Conservation (phyloP, 139 green algal species). For the Chlamydomonas applanata region DNA sequence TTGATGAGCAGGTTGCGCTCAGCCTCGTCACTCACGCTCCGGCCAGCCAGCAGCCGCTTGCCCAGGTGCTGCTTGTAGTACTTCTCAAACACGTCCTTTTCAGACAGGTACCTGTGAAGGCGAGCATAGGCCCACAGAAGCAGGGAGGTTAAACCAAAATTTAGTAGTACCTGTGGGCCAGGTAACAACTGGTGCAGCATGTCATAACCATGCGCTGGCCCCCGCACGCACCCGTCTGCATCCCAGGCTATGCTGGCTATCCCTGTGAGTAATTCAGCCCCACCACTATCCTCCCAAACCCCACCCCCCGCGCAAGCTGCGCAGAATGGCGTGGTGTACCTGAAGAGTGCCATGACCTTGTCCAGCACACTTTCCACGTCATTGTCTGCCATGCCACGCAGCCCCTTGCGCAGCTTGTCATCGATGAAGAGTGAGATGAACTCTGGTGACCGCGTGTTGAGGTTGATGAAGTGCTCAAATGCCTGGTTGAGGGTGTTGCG, state of each 20-base stretch:
- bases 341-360: conserved; percentile 91
- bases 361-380: conserved; percentile 91
- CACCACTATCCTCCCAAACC: background rate
- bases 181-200: no score
- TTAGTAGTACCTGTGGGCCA: no score
- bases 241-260: background rate
- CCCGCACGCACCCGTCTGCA: no score
- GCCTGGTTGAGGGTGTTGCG: conserved; percentile 82
- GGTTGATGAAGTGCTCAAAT: conserved; percentile 97
- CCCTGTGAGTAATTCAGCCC: no score
- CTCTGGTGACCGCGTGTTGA: conserved; percentile 85
- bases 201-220: no score
- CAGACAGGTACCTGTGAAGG: conserved; percentile 69
- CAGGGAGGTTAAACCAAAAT: no score
- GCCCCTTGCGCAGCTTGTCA: conserved; percentile 80
- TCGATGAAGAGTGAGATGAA: conserved; percentile 98
- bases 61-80: conserved; percentile 99
- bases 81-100: conserved; percentile 99
- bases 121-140: no score
- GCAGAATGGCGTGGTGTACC: conserved; percentile 19
- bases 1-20: conserved; percentile 92
- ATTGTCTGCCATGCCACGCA: conserved; percentile 78
- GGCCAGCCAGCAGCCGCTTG: conserved; percentile 87
- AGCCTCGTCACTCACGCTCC: conserved; percentile 65
- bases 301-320: background rate